Percentiles rank a stretch among this genome's conserved stretches.
Evolutionary conservation across 2,329 filamentous ascomycete species (phyloP).

Genomic region (Arthrobotrys sinensis): DNA sequence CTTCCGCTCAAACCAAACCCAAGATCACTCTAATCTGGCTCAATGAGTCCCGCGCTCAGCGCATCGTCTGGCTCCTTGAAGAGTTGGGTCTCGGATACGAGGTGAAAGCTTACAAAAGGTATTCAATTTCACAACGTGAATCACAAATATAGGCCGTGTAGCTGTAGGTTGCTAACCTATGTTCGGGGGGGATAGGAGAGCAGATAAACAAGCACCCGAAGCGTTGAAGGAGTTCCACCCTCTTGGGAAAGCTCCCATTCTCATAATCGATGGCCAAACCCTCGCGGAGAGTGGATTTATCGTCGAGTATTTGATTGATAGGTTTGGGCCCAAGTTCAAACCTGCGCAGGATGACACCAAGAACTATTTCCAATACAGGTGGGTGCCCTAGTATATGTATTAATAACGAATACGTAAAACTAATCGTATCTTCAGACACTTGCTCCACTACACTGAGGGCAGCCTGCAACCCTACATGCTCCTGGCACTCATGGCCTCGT

Average conservation of each 20-base stretch:
- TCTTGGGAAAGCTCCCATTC: slow-evolving; percentile 86
- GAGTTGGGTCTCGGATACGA: slow-evolving; percentile 85
- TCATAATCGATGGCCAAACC: slow-evolving; percentile 77
- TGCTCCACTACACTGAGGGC: slow-evolving; percentile 88
- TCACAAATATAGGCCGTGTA: too few relatives aligned
- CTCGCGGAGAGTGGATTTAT: slow-evolving; percentile 88
- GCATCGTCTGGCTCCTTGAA: slow-evolving; percentile 87
- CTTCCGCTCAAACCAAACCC: slow-evolving; percentile 2
- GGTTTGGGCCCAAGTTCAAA: slow-evolving; percentile 73
- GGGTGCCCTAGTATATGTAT: slow-evolving; percentile 3
- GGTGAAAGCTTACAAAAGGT: slow-evolving; percentile 82
- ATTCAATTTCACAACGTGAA: background rate
- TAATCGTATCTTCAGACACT: slow-evolving; percentile 69
- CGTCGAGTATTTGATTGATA: slow-evolving; percentile 83
- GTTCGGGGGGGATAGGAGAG: background rate
- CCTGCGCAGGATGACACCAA: slow-evolving; percentile 75
- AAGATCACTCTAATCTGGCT: slow-evolving; percentile 74
- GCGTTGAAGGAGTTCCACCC: slow-evolving; percentile 85
- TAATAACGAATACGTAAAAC: background rate
- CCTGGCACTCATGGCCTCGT: slow-evolving; percentile 75
- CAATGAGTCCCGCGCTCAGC: slow-evolving; percentile 84
- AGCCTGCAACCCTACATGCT: slow-evolving; percentile 82
- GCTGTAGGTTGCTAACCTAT: too few relatives aligned
- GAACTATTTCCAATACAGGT: slow-evolving; percentile 71
- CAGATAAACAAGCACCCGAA: slow-evolving; percentile 73